Base-by-base conservation (phyloP, 441 rosid genomes). In the Manihot esculenta region DNA sequence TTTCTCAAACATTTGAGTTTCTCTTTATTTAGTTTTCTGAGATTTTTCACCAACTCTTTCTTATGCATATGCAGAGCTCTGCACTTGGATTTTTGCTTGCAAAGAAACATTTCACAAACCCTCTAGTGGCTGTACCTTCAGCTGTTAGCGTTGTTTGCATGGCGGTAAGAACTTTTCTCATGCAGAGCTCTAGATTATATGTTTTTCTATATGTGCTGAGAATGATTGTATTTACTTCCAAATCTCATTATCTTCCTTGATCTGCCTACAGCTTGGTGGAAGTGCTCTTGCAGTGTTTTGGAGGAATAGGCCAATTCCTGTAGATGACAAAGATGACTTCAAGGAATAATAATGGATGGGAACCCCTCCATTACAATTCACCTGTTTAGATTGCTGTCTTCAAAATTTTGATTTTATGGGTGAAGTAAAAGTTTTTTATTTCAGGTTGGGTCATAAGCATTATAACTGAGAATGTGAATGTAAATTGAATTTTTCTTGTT, bases 121-220 rank as follows among this genome's bases (percentile, higher is more conserved):
- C 97, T 55, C 89, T 92, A 0, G 99, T 94, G 7, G 94, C 94
- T n/a, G 97, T 92, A 71, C 99, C 97, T 65, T 94, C 99, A 56
- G 99, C 97, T 33, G 96, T 94, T 66, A 94, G 99, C 13, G 97
- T 94, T 45, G 99, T 94, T 73, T 90, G 89, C 80, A 94, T 92
- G 99, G 99, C 96, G 55, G 99, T 94, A 90, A 76, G 88, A 53
- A 41, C 51, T 50, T 38, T 62, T 10, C 42, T 53, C 15, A 1
- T 23, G 18, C 44, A 26, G 61, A 48, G 50, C 47, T 57, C 20
- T 14, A 13, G 50, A 48, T 60, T 42, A 48, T n/a, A 12, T 41
- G 45, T 48, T 55, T 57, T 38, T 13, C 38, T 33, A 45, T 24
- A 47, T 55, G 18, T 17, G 24, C 9, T 44, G n/a, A 14, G 51